Base-by-base conservation (phyloP, 139 green algal genomes). In the Trebouxia sp. region DNA sequence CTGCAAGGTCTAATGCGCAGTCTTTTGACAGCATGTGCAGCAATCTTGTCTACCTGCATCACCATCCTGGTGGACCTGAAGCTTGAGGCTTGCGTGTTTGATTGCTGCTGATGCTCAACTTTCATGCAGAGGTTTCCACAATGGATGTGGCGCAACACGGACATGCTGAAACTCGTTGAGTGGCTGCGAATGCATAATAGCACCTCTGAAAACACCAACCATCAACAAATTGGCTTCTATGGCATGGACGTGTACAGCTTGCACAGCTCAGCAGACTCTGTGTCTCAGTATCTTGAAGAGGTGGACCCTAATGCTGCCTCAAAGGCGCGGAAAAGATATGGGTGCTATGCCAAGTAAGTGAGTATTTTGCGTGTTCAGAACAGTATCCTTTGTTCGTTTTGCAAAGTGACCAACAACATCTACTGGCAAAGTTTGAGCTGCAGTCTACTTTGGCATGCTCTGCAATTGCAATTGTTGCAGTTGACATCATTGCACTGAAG, bases 71-170 rank as follows among this genome's bases (percentile, higher is more conserved):
- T n/a, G n/a, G n/a, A n/a, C n/a, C n/a, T n/a, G n/a, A n/a, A n/a
- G n/a, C n/a, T n/a, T n/a, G n/a, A n/a, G n/a, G n/a, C n/a, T n/a
- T n/a, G n/a, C n/a, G n/a, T n/a, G n/a, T 65, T 65, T 22, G n/a
- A 26, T 11, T 24, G 14, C 12, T 75, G 65, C 24, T 75, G 9
- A 47, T 9, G 30, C 51, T 50, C 53, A 12, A 5, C 17, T 72
- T 67, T 48, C 14, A 6, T 83, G 41, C 85, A 90, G 85, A 65
- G 87, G 11, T 91, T 91, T 50, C 87, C 87, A 11, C 65, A 45
- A 22, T 91, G 87, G 89, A 93, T 92, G 90, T 94, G 90, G 90
- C 79, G 90, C 78, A 94, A 94, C 83, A 80, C 50, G 0, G 66
- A 75, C 28, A 65, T 91, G 55, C 20, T 58, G 5, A 35, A 50